phyloP scores from a whole-genome alignment of 75 land plant species.

The Cunninghamia lanceolata region DNA sequence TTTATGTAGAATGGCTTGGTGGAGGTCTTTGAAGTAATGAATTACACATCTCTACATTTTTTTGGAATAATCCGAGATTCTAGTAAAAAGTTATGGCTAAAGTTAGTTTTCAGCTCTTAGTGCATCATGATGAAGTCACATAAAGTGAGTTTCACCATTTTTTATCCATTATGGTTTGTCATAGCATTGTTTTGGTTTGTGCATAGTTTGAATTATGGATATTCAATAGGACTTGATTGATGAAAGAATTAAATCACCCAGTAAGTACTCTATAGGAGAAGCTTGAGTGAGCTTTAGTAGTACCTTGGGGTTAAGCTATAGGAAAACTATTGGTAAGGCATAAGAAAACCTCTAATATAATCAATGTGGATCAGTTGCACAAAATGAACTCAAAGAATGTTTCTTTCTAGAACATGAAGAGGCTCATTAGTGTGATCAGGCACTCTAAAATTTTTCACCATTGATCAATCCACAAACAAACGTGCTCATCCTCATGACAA shows the following conservation, averaged over 20 bases:
- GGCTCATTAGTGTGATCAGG: slow-evolving; percentile 57
- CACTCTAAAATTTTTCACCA: slow-evolving; percentile 50
- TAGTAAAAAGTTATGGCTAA: no score
- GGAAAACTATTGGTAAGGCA: slow-evolving; percentile 13
- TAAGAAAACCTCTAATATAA: slow-evolving; percentile 15
- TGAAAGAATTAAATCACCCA: not conserved
- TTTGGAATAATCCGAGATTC: no score
- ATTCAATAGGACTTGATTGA: slow-evolving; percentile 13
- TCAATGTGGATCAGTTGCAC: slow-evolving; percentile 67
- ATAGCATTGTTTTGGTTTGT: no score
- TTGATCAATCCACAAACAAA: slow-evolving; percentile 37
- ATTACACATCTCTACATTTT: no score
- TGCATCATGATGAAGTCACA: no score
- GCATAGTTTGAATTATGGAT: no score
- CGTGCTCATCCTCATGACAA: slow-evolving; percentile 36
- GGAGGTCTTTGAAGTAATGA: no score
- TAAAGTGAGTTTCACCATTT: no score
- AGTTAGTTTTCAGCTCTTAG: no score
- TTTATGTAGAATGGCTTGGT: no score
- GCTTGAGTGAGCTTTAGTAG: not conserved
- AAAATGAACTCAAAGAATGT: slow-evolving; percentile 72
- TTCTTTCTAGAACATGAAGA: no score
- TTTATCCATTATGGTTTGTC: no score
- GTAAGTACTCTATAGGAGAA: not conserved
- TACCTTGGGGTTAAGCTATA: not conserved